Evolutionary conservation across 1,139 yeast genomes (phyloP), one percentile per base, ranked within the genome.

Genomic region (Lipomyces yarrowii): DNA sequence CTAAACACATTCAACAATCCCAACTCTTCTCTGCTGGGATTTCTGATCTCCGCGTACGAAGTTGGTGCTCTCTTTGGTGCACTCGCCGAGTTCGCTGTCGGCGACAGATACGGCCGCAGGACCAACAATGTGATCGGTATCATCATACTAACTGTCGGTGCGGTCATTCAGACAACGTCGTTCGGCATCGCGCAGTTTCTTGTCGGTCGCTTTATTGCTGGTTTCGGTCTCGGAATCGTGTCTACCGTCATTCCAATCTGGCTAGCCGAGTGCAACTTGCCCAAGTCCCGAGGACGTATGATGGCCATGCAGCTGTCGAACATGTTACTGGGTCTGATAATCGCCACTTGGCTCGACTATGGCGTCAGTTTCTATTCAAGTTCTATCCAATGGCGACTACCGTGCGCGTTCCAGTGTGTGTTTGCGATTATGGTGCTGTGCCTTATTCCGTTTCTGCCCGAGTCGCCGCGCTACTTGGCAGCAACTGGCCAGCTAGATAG

Each of bases 301-400:
- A 83, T 71, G 77, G 80, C 71, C 39, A 60, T 71, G 83, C 72
- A 71, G 72, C 80, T 87, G 76, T 89, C 87, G 63, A 83, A 83
- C 73, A 79, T 88, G 75, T 90, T 90, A 59, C 79, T 87, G 63
- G 92, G 93, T 73, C 87, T 90, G 61, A 82, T 86, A 75, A 80
- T 89, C 74, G 89, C 92, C 18, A 89, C 89, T 80, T 89, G 96
- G 96, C 79, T 88, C 70, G 93, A 88, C 75, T 90, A 87, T 74
- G 96, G 94, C 30, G 82, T 89, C 65, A 85, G 89, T 10, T 88
- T 86, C 73, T 85, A 85, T 65, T 74, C 80, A 70, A 74, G 80
- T 55, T 82, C 87, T 26, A 85, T 84, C 32, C 85, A 86, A 46
- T 83, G 85, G 85, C 79, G 85, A 73, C 76, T 83, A 69, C 85